Percentiles rank a stretch among this genome's conserved stretches.
phyloP scores from a whole-genome alignment of 805 yeast genomes.

The Candida alai region DNA sequence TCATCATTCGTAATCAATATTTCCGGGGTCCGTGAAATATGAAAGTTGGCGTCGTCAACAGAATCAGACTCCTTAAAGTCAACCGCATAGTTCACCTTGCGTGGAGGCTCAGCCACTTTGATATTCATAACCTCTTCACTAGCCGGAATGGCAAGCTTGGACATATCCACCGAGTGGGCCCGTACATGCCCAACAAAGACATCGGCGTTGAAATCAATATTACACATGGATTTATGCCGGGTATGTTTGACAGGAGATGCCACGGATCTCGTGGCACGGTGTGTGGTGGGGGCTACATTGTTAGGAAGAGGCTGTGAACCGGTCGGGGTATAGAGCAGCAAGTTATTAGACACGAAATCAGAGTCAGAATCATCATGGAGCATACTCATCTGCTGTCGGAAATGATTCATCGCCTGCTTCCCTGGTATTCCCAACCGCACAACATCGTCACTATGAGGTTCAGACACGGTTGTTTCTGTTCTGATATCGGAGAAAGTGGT shows the following conservation, averaged over 20 bases:
- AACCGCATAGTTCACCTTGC: constrained; percentile 31
- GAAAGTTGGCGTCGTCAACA: neutral
- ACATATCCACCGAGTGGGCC: constrained; percentile 1
- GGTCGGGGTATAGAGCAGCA: neutral
- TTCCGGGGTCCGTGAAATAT: neutral
- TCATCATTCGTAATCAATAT: neutral
- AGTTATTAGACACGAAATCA: constrained; percentile 15
- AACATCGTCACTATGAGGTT: constrained; percentile 12
- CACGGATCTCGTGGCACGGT: too few species aligned
- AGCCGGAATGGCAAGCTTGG: neutral
- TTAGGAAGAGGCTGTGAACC: neutral
- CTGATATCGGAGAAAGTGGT: constrained; percentile 24
- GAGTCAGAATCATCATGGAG: constrained; percentile 27
- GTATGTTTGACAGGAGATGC: constrained; percentile 27
- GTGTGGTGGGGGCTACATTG: neutral
- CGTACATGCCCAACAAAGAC: neutral
- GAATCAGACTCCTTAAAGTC: constrained; percentile 32
- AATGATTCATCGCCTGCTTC: constrained; percentile 24
- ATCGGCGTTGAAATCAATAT: constrained; percentile 20
- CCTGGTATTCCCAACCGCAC: constrained; percentile 38
- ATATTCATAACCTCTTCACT: constrained; percentile 15
- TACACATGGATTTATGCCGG: constrained; percentile 38
- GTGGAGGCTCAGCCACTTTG: constrained; percentile 37
- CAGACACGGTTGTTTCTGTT: constrained; percentile 19
- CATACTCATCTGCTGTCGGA: constrained; percentile 23